Evolutionary conservation across 108 stramenopile genomes (phyloP), one percentile per base, ranked within the genome.

Genomic region (Nitzschia sp.): DNA sequence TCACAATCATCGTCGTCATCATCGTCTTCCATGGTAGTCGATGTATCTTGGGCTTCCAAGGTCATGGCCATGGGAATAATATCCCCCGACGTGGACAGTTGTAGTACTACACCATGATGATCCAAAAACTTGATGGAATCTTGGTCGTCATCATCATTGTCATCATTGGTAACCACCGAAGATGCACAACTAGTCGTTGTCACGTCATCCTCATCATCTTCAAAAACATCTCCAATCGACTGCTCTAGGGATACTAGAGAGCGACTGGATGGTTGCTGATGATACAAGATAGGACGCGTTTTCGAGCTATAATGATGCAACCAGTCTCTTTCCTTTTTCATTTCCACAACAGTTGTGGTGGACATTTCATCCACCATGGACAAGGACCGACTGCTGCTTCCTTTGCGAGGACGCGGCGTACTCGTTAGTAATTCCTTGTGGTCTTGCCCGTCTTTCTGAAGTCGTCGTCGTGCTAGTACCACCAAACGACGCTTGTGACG

Each of bases 1-100:
- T 2, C 46, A 23, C 23, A 29, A 1, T 1, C n/a, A 48, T 1
- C 19, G 30, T 3, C 38, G 13, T 46, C 47, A 1, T 66, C 46
- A 0, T 48, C 46, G 1, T 6, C 32, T 32, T 9, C 18, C 19
- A 13, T 66, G 18, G 33, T 11, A 25, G 23, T 45, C 15, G 38
- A 15, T 1, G 65, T 66, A 11, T 28, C 49, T 26, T 49, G 26
- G 65, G 65, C 1, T 47, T 64, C 62, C 45, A 42, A 15, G 11
- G 58, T 24, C 29, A 36, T 27, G 17, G 25, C 30, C 59, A 62
- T 26, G 32, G 47, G 46, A 23, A 26, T 28, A 34, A 55, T 35
- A n/a, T 45, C 32, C 21, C 42, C 38, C 60, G 60, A 31, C 3
- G 24, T 45, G 1, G 58, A 33, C 17, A 59, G 31, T 3, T 59